These are phyloP conservation scores for Talaromyces rugulosus DNA, from an alignment of 2,329 filamentous ascomycete genomes.

Conservation along the genomic window DNA sequence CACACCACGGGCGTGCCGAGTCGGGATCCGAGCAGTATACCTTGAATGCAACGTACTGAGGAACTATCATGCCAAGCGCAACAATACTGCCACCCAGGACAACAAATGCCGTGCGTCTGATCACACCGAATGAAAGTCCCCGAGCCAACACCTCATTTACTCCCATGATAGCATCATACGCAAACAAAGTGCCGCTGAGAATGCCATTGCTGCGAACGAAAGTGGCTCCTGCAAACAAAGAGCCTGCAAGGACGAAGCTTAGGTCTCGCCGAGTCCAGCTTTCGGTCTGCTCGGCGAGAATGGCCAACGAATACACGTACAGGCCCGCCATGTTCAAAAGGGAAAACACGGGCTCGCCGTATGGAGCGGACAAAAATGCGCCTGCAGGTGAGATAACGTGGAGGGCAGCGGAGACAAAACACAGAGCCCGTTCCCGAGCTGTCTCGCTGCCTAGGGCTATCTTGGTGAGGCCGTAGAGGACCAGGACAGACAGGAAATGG, in stretches of 20 bases:
- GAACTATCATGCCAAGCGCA: constrained; percentile 62
- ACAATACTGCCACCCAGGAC: constrained; percentile 65
- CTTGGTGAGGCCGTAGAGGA: constrained; percentile 64
- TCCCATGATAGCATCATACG: constrained; percentile 53
- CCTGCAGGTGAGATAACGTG: constrained; percentile 86
- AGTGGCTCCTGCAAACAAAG: constrained; percentile 67
- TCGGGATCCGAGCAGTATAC: constrained; percentile 57
- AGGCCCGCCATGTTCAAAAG: constrained; percentile 71
- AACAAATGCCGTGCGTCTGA: constrained; percentile 55
- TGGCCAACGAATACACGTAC: constrained; percentile 58
- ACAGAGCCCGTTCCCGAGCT: constrained; percentile 24
- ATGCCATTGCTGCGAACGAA: constrained; percentile 81
- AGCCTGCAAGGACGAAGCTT: constrained; percentile 59
- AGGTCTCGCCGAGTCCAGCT: constrained; percentile 35
- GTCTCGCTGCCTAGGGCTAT: constrained; percentile 47
- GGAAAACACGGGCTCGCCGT: constrained; percentile 75
- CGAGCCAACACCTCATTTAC: constrained; percentile 40
- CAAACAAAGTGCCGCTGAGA: constrained; percentile 72
- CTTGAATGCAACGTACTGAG: constrained; percentile 71
- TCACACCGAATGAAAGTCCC: constrained; percentile 30
- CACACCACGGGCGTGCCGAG: constrained; percentile 68
- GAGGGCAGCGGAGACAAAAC: constrained; percentile 64
- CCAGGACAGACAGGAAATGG: constrained; percentile 71
- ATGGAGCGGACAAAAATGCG: constrained; percentile 82
- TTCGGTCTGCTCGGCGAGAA: constrained; percentile 28